A percentile compares a stretch with the other conserved stretches of the same genome.
These are phyloP conservation scores for Phytopythium vexans DNA, from an alignment of 352 stramenopile species.

Conservation along the genomic window DNA sequence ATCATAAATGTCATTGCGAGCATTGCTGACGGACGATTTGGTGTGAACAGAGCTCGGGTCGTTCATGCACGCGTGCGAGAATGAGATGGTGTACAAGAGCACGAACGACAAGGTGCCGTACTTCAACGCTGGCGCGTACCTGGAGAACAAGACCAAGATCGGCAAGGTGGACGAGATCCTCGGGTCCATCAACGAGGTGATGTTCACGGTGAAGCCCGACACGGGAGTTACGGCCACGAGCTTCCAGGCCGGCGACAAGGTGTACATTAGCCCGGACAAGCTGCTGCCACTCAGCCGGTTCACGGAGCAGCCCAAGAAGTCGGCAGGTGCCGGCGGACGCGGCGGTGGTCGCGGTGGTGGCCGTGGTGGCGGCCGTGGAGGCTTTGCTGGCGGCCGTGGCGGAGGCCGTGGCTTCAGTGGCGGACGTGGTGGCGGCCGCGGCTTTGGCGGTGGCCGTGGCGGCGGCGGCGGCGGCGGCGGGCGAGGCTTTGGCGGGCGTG, in stretches of 20 bases:
- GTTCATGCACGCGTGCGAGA: slow-evolving; percentile 97
- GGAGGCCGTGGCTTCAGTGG: slow-evolving; percentile 27
- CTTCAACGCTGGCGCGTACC: slow-evolving; percentile 98
- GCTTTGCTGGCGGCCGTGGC: slow-evolving; percentile 34
- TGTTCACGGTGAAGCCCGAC: slow-evolving; percentile 97
- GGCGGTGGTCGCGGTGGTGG: slow-evolving; percentile 41
- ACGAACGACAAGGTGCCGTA: slow-evolving; percentile 96
- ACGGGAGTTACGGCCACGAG: slow-evolving; percentile 92
- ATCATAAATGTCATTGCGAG: neutral
- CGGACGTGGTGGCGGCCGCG: slow-evolving; percentile 23
- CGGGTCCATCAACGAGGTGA: slow-evolving; percentile 94
- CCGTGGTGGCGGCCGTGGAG: slow-evolving; percentile 28
- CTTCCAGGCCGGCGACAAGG: slow-evolving; percentile 96
- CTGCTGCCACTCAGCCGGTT: slow-evolving; percentile 95
- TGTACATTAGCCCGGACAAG: slow-evolving; percentile 98
- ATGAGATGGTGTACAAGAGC: slow-evolving; percentile 98
- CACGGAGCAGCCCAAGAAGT: slow-evolving; percentile 89
- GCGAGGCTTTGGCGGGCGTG: slow-evolving; percentile 18
- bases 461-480: slow-evolving; percentile 24
- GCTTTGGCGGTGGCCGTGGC: slow-evolving; percentile 21
- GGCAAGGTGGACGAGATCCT: slow-evolving; percentile 99
- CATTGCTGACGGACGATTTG: neutral
- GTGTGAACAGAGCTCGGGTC: slow-evolving; percentile 86
- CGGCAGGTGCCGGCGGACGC: slow-evolving; percentile 34
- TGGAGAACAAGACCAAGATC: slow-evolving; percentile 99